These are phyloP conservation scores for Clathrospora elynae DNA, from an alignment of 2,329 filamentous ascomycete species.

Conservation along the genomic window DNA sequence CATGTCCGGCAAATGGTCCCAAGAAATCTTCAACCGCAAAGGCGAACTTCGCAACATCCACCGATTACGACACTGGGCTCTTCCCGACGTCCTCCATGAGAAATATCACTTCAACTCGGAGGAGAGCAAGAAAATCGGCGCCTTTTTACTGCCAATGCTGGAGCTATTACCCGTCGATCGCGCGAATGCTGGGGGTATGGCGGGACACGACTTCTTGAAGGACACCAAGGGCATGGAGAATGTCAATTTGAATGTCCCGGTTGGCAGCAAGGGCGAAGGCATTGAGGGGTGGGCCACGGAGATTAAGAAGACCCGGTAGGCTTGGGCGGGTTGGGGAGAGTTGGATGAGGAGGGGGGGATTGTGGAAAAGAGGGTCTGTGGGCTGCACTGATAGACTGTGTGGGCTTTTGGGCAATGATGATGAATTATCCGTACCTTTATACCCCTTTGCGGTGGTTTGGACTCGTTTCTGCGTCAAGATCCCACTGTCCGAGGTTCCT, in stretches of 20 bases:
- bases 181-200: slow-evolving; percentile 96
- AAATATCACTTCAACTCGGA: slow-evolving; percentile 95
- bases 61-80: slow-evolving; percentile 90
- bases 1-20: slow-evolving; percentile 92
- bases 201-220: slow-evolving; percentile 78
- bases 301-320: slow-evolving; percentile 65
- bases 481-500: too few relatives aligned
- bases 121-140: slow-evolving; percentile 76
- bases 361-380: slow-evolving; percentile 70
- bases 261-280: slow-evolving; percentile 84
- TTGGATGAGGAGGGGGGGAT: slow-evolving; percentile 66
- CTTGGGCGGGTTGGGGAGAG: slow-evolving; percentile 81
- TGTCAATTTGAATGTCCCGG: slow-evolving; percentile 73
- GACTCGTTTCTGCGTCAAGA: too few relatives aligned
- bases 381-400: slow-evolving; percentile 29
- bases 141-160: slow-evolving; percentile 89
- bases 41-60: slow-evolving; percentile 98
- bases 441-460: too few relatives aligned
- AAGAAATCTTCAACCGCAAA: slow-evolving; percentile 98
- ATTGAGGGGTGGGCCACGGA: slow-evolving; percentile 94
- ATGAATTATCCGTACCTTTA: too few relatives aligned
- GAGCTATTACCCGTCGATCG: slow-evolving; percentile 85
- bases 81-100: slow-evolving; percentile 89
- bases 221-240: slow-evolving; percentile 88
- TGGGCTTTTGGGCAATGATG: background rate